Conservation (phyloP, 306 rosid species). For the Prosopis cineraria region DNA sequence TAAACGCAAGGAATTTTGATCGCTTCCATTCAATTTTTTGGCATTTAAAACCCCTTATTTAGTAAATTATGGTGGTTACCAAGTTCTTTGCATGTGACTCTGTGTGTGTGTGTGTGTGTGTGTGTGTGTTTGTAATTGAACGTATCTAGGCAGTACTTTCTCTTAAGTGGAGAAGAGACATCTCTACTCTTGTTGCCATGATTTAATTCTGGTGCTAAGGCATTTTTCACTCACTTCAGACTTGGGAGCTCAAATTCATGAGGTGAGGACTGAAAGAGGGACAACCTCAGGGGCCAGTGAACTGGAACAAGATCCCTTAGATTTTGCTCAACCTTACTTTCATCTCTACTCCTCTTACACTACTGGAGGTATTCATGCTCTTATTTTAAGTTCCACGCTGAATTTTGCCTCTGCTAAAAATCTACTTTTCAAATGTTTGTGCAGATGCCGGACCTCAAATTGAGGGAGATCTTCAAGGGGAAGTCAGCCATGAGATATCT, state of each 20-base stretch:
- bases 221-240: neutral
- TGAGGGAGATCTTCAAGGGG: neutral
- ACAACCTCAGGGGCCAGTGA: neutral
- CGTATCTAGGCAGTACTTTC: neutral
- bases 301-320: neutral
- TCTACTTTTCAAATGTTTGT: neutral
- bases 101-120: neutral
- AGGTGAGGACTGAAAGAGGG: neutral
- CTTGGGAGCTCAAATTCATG: neutral
- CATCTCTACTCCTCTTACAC: neutral
- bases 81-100: neutral
- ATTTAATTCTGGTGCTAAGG: neutral
- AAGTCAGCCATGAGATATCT: neutral
- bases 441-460: neutral
- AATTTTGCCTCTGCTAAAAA: neutral
- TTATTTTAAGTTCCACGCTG: neutral
- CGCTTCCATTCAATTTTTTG: neutral
- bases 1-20: neutral
- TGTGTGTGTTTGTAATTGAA: too few relatives aligned
- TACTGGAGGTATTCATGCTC: neutral
- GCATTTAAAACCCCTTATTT: neutral
- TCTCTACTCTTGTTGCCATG: neutral
- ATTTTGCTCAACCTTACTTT: neutral
- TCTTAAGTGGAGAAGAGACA: neutral
- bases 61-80: too few relatives aligned